Evolutionary conservation across 495 filamentous ascomycete genomes (phyloP).

Genomic region (Penicillium samsonianum): DNA sequence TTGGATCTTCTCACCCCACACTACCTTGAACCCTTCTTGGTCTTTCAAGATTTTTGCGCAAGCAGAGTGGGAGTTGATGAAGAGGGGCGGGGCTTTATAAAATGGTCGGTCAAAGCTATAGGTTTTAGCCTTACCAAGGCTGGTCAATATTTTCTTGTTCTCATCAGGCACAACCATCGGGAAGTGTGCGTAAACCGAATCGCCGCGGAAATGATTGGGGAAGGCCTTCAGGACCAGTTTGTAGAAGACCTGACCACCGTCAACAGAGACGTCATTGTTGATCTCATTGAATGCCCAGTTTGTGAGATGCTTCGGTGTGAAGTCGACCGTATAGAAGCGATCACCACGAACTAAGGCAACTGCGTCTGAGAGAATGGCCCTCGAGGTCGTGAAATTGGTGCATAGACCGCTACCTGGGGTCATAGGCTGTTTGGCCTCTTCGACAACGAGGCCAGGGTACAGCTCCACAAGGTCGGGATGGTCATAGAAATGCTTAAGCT

Average conservation of each 20-base stretch:
- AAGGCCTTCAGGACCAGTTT: conserved; percentile 63
- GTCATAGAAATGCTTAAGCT: conserved; percentile 75
- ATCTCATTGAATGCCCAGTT: conserved; percentile 72
- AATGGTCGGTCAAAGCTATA: conserved; percentile 55
- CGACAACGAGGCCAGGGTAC: conserved; percentile 79
- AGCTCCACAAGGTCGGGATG: conserved; percentile 79
- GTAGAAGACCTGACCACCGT: conserved; percentile 61
- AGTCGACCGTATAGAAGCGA: conserved; percentile 78
- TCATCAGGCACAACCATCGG: conserved; percentile 59
- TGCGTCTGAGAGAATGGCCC: conserved; percentile 83
- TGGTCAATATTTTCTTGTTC: conserved; percentile 52
- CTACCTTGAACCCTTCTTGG: conserved; percentile 55
- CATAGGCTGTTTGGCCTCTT: conserved; percentile 74
- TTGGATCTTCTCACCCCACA: conserved; percentile 56
- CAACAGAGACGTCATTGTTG: conserved; percentile 47
- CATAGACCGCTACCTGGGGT: conserved; percentile 78
- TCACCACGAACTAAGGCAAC: conserved; percentile 84
- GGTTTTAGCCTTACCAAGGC: conserved; percentile 44
- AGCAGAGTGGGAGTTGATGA: conserved; percentile 53
- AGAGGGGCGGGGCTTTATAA: conserved; percentile 31
- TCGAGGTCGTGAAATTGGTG: conserved; percentile 79
- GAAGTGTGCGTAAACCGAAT: conserved; percentile 61
- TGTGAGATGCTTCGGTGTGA: conserved; percentile 73
- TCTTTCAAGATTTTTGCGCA: conserved; percentile 50
- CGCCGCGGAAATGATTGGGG: conserved; percentile 57